These are phyloP conservation scores for Phyllosticta ampelicida DNA, from an alignment of 2,329 filamentous ascomycete species.

Conservation along the genomic window DNA sequence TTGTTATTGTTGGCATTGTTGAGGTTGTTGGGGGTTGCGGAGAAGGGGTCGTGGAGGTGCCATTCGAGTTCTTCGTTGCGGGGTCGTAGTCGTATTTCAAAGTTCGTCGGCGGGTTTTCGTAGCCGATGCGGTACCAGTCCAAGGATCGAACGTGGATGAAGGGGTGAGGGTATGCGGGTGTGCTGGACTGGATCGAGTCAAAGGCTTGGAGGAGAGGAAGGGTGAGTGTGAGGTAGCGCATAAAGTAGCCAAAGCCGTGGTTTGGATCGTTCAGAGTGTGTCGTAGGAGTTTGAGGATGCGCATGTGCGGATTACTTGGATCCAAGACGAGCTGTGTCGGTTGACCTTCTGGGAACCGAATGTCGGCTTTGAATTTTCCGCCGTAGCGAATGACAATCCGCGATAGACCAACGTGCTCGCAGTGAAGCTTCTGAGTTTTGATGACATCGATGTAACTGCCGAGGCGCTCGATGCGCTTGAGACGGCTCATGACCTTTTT, in stretches of 20 bases:
- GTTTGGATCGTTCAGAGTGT: constrained; percentile 42
- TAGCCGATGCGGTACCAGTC: constrained; percentile 36
- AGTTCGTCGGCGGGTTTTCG: constrained; percentile 28
- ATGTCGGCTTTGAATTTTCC: constrained; percentile 45
- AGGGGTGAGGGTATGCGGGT: background rate
- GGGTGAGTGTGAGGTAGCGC: constrained; percentile 47
- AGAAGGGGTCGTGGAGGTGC: constrained; percentile 25
- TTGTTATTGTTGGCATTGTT: constrained; percentile 12
- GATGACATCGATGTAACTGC: constrained; percentile 58
- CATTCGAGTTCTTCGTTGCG: constrained; percentile 26
- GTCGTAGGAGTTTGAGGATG: constrained; percentile 48
- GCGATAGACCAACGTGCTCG: constrained; percentile 49
- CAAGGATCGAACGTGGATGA: constrained; percentile 35
- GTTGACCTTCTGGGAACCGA: constrained; percentile 42
- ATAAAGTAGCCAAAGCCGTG: constrained; percentile 45
- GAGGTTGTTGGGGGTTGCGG: constrained; percentile 15
- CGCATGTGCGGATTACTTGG: constrained; percentile 57
- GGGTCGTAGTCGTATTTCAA: constrained; percentile 25
- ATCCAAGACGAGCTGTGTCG: constrained; percentile 43
- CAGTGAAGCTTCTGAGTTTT: constrained; percentile 46
- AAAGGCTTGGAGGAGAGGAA: constrained; percentile 46
- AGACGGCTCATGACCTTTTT: constrained; percentile 49
- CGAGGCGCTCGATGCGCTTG: constrained; percentile 57
- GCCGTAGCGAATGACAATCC: constrained; percentile 60
- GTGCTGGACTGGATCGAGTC: constrained; percentile 1